Percentiles rank a stretch among this genome's conserved stretches.
These are phyloP conservation scores for Priceomyces fermenticarens DNA, from an alignment of 805 yeast genomes.

Conservation along the genomic window DNA sequence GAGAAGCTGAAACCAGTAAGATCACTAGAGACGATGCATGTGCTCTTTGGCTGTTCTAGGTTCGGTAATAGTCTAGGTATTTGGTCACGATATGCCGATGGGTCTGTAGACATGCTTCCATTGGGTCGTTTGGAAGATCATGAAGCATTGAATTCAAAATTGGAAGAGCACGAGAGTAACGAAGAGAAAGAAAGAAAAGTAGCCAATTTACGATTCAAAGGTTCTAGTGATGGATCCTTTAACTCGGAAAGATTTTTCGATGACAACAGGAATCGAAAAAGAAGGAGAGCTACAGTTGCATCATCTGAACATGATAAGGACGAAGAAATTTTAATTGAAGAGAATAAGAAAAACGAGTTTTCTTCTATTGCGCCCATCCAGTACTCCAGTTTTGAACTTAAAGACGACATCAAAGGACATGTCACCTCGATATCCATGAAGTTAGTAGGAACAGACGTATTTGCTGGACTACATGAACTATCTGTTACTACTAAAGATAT, in stretches of 20 bases:
- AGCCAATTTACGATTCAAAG: constrained; percentile 63
- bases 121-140: constrained; percentile 46
- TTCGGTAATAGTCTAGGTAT: constrained; percentile 61
- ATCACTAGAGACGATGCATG: constrained; percentile 54
- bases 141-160: constrained; percentile 10
- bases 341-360: constrained; percentile 29
- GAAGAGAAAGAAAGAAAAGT: constrained; percentile 28
- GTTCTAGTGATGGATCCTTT: constrained; percentile 38
- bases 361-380: constrained; percentile 60
- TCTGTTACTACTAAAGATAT: constrained; percentile 40
- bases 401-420: constrained; percentile 22
- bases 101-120: constrained; percentile 63
- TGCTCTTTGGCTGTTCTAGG: constrained; percentile 61
- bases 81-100: constrained; percentile 74
- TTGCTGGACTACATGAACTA: constrained; percentile 74
- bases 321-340: constrained; percentile 13
- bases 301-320: constrained; percentile 14
- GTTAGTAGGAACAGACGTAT: constrained; percentile 66
- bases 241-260: constrained; percentile 39
- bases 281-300: constrained; percentile 2
- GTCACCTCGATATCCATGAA: constrained; percentile 29
- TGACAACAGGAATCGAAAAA: constrained; percentile 17
- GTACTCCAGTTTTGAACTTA: constrained; percentile 43
- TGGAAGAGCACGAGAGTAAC: constrained; percentile 7
- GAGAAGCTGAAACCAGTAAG: constrained; percentile 31